Conservation (phyloP, 192 early-diverging fungal genomes). For the Podila epigama region DNA sequence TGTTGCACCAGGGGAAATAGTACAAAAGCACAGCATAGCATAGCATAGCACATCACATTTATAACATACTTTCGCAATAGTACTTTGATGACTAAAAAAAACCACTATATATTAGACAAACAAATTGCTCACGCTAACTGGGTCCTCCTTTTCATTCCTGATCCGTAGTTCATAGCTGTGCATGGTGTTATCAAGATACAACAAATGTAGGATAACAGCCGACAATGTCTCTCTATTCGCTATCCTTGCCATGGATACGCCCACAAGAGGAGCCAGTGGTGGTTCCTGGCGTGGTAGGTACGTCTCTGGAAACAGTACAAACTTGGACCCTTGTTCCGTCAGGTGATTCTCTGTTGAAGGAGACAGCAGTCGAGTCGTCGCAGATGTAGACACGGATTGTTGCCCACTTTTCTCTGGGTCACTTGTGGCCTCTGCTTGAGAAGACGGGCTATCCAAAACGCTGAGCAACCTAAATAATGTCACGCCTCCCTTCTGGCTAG, state of each 20-base stretch:
- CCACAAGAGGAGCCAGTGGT: slow-evolving; percentile 11
- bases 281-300: slow-evolving; percentile 40
- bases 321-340: neutral
- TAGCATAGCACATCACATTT: no score
- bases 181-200: slow-evolving; percentile 22
- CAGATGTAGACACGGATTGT: neutral
- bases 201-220: slow-evolving; percentile 25
- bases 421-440: neutral
- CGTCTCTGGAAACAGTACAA: slow-evolving; percentile 41
- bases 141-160: slow-evolving; percentile 32
- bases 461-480: slow-evolving; percentile 30
- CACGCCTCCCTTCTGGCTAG: slow-evolving; percentile 45
- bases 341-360: neutral
- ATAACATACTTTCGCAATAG: no score
- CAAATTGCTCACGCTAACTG: slow-evolving; percentile 14
- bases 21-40: no score
- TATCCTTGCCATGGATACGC: slow-evolving; percentile 18
- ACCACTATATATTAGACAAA: slow-evolving; percentile 20
- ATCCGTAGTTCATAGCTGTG: slow-evolving; percentile 38
- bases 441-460: slow-evolving; percentile 12
- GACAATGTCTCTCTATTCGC: neutral
- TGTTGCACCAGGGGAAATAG: no score
- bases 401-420: neutral
- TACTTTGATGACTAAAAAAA: neutral
- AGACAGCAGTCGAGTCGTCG: neutral